Evolutionary conservation across 768 basidiomycete genomes (phyloP).

Genomic region (Paxillus rubicundulus): DNA sequence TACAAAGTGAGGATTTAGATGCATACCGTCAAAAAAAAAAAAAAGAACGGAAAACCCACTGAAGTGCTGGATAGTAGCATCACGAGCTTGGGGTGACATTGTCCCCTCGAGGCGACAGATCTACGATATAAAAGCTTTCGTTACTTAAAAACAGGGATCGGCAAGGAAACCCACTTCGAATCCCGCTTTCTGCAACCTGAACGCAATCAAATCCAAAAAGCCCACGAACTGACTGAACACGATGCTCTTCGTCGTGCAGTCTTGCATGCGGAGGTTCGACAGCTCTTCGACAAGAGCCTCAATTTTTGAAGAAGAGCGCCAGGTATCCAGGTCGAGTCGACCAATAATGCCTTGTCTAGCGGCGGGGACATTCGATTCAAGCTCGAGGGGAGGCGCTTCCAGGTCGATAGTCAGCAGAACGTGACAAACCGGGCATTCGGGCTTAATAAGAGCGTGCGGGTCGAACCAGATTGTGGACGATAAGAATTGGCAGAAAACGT

Average conservation of each 20-base stretch:
- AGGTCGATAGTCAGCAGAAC: slow-evolving; percentile 90
- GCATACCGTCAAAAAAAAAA: background rate
- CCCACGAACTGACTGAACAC: slow-evolving; percentile 97
- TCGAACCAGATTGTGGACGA: background rate
- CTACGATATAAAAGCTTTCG: slow-evolving; percentile 36
- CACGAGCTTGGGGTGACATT: slow-evolving; percentile 95
- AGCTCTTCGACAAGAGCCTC: slow-evolving; percentile 96
- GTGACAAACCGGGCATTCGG: slow-evolving; percentile 94
- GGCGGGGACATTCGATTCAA: slow-evolving; percentile 52
- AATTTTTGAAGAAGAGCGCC: slow-evolving; percentile 96
- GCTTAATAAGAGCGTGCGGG: slow-evolving; percentile 41
- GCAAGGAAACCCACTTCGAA: slow-evolving; percentile 62
- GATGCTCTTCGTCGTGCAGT: slow-evolving; percentile 91
- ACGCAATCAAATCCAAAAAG: slow-evolving; percentile 91
- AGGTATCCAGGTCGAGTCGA: slow-evolving; percentile 81
- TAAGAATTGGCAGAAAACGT: slow-evolving; percentile 21
- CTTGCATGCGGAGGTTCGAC: slow-evolving; percentile 74
- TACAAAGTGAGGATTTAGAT: slow-evolving; percentile 27
- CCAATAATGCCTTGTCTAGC: slow-evolving; percentile 90
- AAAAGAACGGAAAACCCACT: slow-evolving; percentile 46
- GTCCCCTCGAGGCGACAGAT: slow-evolving; percentile 93
- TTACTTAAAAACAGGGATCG: background rate
- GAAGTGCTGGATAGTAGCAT: slow-evolving; percentile 92
- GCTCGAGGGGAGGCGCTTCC: slow-evolving; percentile 88
- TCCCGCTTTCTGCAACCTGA: slow-evolving; percentile 85